These are phyloP conservation scores for Ambispora gerdemannii DNA, from an alignment of 192 early-diverging fungal genomes.

Conservation along the genomic window DNA sequence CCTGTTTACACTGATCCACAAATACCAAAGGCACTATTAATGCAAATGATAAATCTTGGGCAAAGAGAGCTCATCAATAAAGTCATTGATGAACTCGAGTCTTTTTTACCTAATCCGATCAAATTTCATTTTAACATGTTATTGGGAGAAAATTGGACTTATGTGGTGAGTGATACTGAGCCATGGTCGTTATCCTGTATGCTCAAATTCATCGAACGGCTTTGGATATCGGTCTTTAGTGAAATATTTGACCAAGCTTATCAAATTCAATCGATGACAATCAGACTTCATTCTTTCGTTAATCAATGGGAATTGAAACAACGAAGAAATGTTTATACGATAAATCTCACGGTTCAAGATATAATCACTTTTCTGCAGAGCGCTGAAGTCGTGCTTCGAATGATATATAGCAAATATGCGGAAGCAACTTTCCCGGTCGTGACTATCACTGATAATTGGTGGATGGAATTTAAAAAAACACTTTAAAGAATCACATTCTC, in stretches of 20 bases:
- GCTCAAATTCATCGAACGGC: conserved; percentile 17
- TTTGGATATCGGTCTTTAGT: conserved; percentile 14
- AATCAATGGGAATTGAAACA: not conserved
- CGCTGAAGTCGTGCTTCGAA: not conserved
- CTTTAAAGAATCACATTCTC: too few species aligned
- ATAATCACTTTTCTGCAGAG: not conserved
- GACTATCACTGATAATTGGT: not conserved
- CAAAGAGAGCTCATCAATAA: conserved; percentile 7
- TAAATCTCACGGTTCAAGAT: not conserved
- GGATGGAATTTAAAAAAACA: conserved; percentile 16
- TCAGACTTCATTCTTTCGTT: not conserved
- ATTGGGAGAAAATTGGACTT: conserved; percentile 21
- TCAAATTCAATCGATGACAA: not conserved
- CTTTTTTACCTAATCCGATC: conserved; percentile 7
- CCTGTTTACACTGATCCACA: not conserved
- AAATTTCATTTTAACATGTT: conserved; percentile 9
- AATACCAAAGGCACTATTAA: not conserved
- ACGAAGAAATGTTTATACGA: not conserved
- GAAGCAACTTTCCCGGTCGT: not conserved
- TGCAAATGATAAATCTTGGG: not conserved
- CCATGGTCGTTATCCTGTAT: conserved; percentile 10
- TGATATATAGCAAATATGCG: not conserved
- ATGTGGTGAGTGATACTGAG: not conserved
- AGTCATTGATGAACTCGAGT: not conserved
- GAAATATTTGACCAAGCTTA: conserved; percentile 1